These are phyloP conservation scores for Ogataea kodamae DNA, from an alignment of 805 yeast genomes.

Conservation along the genomic window DNA sequence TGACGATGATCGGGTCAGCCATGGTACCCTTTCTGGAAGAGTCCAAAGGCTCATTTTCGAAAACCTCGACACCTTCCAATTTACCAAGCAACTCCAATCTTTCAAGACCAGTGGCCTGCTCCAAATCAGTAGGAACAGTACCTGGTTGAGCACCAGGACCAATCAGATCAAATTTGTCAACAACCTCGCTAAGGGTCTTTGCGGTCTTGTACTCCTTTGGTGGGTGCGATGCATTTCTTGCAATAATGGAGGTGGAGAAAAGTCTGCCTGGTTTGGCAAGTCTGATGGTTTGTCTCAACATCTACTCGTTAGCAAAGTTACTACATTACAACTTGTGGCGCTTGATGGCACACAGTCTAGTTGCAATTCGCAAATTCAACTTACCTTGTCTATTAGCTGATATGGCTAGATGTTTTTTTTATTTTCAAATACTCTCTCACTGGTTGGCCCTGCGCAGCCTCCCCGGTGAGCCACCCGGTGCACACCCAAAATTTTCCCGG, in stretches of 20 bases:
- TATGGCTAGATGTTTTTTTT: slow-evolving; percentile 9
- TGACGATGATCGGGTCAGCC: slow-evolving; percentile 82
- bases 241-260: slow-evolving; percentile 31
- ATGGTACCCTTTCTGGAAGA: slow-evolving; percentile 88
- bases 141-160: slow-evolving; percentile 89
- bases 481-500: slow-evolving; percentile 4
- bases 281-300: slow-evolving; percentile 39
- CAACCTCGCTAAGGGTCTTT: slow-evolving; percentile 66
- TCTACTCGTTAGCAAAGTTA: slow-evolving; percentile 12
- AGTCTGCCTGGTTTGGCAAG: slow-evolving; percentile 34
- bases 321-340: background rate
- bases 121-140: slow-evolving; percentile 86
- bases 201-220: slow-evolving; percentile 59
- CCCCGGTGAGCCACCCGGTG: slow-evolving; percentile 5
- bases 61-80: slow-evolving; percentile 91
- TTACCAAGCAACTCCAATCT: slow-evolving; percentile 93
- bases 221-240: slow-evolving; percentile 25
- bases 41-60: slow-evolving; percentile 85
- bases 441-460: slow-evolving; percentile 11
- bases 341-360: background rate
- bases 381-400: slow-evolving; percentile 5
- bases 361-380: slow-evolving; percentile 1
- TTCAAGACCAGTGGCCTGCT: slow-evolving; percentile 97
- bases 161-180: slow-evolving; percentile 70
- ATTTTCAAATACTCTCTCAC: slow-evolving; percentile 6